Evolutionary conservation across 78 protist genomes (phyloP).

Genomic region (Bodo saltans): DNA sequence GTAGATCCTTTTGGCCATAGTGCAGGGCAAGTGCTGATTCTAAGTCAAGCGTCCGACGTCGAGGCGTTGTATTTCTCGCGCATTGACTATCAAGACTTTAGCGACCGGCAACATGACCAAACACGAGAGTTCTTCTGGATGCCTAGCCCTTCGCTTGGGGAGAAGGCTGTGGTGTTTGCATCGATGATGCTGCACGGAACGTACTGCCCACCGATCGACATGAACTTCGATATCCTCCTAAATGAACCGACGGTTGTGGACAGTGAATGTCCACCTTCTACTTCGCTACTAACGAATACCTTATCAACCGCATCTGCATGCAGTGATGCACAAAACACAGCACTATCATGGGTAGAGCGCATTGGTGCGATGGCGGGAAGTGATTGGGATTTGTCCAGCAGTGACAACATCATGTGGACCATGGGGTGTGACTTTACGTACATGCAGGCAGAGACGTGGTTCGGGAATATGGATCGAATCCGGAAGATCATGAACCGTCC

Average conservation of each 20-base stretch:
- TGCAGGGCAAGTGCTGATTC: conserved; percentile 25
- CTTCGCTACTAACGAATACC: too few species aligned
- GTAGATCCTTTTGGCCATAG: conserved; percentile 83
- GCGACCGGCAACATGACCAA: not conserved
- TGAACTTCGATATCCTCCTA: not conserved
- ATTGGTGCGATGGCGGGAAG: not conserved
- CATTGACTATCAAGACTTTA: conserved; percentile 21
- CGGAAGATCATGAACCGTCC: not conserved
- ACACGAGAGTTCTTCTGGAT: conserved; percentile 74
- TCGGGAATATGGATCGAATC: too few species aligned
- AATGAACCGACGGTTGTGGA: too few species aligned
- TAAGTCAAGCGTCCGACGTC: conserved; percentile 38
- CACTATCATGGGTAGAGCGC: too few species aligned
- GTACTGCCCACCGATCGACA: not conserved
- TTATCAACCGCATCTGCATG: not conserved
- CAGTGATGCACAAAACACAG: not conserved
- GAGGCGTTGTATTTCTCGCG: conserved; percentile 58
- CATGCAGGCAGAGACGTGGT: not conserved
- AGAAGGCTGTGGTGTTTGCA: not conserved
- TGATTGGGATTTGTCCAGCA: not conserved
- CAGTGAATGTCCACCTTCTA: too few species aligned
- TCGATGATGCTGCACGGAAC: conserved; percentile 9
- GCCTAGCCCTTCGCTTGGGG: not conserved
- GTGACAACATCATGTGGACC: not conserved
- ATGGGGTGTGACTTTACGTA: not conserved